A percentile compares a stretch with the other conserved stretches of the same genome.
Evolutionary conservation across 306 rosid species (phyloP).

Genomic region (Abrus pulchellus): DNA sequence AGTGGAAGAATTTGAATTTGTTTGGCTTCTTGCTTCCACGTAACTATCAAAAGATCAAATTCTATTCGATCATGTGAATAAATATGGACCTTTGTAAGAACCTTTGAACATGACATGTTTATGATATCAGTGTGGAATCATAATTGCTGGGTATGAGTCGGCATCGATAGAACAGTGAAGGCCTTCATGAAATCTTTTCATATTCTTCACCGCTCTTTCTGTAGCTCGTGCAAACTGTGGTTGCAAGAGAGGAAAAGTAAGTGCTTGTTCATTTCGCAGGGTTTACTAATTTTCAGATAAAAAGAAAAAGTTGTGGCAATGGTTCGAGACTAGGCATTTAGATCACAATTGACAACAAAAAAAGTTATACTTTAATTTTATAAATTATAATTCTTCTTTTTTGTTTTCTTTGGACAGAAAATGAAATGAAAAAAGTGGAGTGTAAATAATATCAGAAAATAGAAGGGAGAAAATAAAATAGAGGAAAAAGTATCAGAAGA

Average conservation of each 20-base stretch:
- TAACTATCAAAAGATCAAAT: neutral
- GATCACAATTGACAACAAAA: neutral
- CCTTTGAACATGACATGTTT: neutral
- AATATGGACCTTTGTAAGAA: neutral
- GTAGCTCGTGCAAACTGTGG: too few species aligned
- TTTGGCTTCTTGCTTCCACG: slow-evolving; percentile 21
- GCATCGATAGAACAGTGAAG: slow-evolving; percentile 1
- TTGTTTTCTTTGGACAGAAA: too few species aligned
- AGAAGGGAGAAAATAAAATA: too few species aligned
- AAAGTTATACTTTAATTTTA: too few species aligned
- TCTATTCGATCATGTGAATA: slow-evolving; percentile 10
- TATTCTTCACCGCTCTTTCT: neutral
- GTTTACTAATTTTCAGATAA: neutral
- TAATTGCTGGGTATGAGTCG: neutral
- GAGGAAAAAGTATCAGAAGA: too few species aligned
- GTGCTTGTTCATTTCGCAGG: neutral
- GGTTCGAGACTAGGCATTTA: neutral
- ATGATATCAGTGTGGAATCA: neutral
- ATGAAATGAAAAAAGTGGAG: too few species aligned
- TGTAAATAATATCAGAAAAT: too few species aligned
- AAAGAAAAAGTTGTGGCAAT: neutral
- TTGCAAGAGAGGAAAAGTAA: neutral
- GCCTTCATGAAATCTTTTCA: neutral
- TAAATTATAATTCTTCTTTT: too few species aligned
- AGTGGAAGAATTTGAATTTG: slow-evolving; percentile 37